Evolutionary conservation across 495 filamentous ascomycete genomes (phyloP).

Genomic region (Aspergillus egyptiacus): DNA sequence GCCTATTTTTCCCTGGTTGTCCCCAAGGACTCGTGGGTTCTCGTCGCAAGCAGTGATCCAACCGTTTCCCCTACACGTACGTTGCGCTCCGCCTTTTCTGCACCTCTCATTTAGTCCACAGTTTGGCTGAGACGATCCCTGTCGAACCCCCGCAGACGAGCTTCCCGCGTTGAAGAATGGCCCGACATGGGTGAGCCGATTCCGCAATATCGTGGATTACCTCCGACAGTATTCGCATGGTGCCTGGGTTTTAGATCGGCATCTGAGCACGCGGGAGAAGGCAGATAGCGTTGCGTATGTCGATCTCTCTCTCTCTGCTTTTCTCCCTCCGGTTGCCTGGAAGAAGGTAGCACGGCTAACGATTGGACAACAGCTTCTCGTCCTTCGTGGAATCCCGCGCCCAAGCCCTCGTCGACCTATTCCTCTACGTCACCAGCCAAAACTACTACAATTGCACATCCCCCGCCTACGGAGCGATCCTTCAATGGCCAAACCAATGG

Average conservation of each 20-base stretch:
- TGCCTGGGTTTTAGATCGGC: conserved; percentile 50
- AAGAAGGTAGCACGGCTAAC: conserved; percentile 13
- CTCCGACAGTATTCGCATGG: conserved; percentile 49
- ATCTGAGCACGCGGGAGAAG: conserved; percentile 37
- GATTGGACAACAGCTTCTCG: conserved; percentile 37
- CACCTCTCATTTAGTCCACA: conserved; percentile 7
- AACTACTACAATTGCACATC: conserved; percentile 73
- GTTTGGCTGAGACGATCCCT: conserved; percentile 8
- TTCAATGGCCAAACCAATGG: conserved; percentile 80
- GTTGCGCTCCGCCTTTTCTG: conserved; percentile 25
- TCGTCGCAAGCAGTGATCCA: conserved; percentile 71
- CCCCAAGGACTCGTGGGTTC: conserved; percentile 58
- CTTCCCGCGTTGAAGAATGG: conserved; percentile 68
- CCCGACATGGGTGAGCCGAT: conserved; percentile 60
- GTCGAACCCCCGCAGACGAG: conserved; percentile 47
- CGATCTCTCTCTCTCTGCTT: not conserved
- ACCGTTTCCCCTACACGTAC: conserved; percentile 70
- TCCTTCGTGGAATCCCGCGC: conserved; percentile 61
- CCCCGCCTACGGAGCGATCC: conserved; percentile 66
- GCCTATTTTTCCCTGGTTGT: conserved; percentile 59
- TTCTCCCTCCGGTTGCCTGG: no score
- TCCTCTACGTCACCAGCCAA: conserved; percentile 78
- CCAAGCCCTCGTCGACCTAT: conserved; percentile 65
- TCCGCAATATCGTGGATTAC: conserved; percentile 66
- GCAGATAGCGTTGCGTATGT: conserved; percentile 53